Percentiles rank a stretch among this genome's conserved stretches.
Conservation (phyloP, 2,329 filamentous ascomycete genomes). For the Myriangium duriaei region DNA sequence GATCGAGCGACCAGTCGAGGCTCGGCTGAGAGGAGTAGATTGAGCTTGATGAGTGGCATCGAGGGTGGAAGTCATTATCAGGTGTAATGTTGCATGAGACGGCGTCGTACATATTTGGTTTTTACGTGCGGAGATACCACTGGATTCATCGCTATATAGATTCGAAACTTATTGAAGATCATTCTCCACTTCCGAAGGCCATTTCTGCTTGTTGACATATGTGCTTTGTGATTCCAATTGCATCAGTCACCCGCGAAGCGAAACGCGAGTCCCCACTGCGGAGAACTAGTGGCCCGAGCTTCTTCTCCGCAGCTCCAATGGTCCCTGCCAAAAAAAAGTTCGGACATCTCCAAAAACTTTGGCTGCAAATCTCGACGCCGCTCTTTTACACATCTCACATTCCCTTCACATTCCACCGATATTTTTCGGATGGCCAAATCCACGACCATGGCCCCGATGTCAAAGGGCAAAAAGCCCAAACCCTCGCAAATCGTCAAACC, state of each 20-base stretch:
- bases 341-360: conserved; percentile 4
- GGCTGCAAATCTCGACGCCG: not conserved
- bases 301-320: conserved; percentile 1
- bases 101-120: too few relatives aligned
- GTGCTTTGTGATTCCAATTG: too few relatives aligned
- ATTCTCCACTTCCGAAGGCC: too few relatives aligned
- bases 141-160: too few relatives aligned
- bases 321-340: not conserved
- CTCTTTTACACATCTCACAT: not conserved
- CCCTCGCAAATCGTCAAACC: conserved; percentile 38
- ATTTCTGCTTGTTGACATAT: too few relatives aligned
- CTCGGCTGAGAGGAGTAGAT: conserved; percentile 14
- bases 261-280: too few relatives aligned
- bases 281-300: conserved; percentile 17
- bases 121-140: too few relatives aligned
- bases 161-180: too few relatives aligned
- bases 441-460: conserved; percentile 37
- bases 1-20: conserved; percentile 16
- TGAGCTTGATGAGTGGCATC: conserved; percentile 21
- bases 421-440: too few relatives aligned
- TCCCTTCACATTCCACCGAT: conserved; percentile 3
- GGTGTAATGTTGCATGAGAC: conserved; percentile 14
- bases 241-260: too few relatives aligned
- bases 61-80: too few relatives aligned
- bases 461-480: conserved; percentile 24